Evolutionary conservation across 192 early-diverging fungal species (phyloP), one percentile per base, ranked within the genome.

Genomic region (Thoreauomyces humboldtii): DNA sequence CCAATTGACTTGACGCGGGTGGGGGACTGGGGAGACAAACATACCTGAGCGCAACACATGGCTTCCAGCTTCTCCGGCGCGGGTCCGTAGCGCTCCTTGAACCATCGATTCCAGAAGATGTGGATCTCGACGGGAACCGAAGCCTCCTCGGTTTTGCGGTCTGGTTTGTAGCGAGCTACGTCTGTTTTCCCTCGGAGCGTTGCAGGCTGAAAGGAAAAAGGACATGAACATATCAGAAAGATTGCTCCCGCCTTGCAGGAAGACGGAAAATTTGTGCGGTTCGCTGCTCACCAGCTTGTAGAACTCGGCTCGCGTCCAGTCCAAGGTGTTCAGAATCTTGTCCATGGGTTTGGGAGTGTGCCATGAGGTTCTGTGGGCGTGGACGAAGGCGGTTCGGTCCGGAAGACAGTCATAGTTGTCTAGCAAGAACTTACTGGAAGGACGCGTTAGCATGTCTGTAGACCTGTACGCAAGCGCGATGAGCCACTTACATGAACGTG

Each of bases 11-110:
- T n/a, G n/a, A n/a, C n/a, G n/a, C n/a, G n/a, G n/a, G n/a, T n/a
- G n/a, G n/a, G n/a, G n/a, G n/a, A n/a, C n/a, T n/a, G 1, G 21
- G 42, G 42, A 15, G 27, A n/a, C 33, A 34, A 24, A 33, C 52
- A 6, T 54, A 54, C 52, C 52, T 54, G 52, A 31, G 52, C 52
- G 52, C 52, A 54, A 54, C 52, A 54, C 28, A 19, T 19, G 24
- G 27, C 27, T 34, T 54, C 52, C 19, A 54, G 19, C 19, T 19
- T 54, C 33, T 54, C 21, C 52, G 52, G 52, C 2, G 29, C 28
- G 19, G 52, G 52, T 33, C 52, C 52, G 19, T 33, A 34, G 19
- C 33, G 19, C 33, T 24, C 28, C 19, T 28, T 2, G 52, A 33
- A 54, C 28, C 27, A 54, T 0, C 52, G 52, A 34, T 54, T 34